phyloP scores from a whole-genome alignment of 2,329 filamentous ascomycete species.

The Aspergillus japonicus region DNA sequence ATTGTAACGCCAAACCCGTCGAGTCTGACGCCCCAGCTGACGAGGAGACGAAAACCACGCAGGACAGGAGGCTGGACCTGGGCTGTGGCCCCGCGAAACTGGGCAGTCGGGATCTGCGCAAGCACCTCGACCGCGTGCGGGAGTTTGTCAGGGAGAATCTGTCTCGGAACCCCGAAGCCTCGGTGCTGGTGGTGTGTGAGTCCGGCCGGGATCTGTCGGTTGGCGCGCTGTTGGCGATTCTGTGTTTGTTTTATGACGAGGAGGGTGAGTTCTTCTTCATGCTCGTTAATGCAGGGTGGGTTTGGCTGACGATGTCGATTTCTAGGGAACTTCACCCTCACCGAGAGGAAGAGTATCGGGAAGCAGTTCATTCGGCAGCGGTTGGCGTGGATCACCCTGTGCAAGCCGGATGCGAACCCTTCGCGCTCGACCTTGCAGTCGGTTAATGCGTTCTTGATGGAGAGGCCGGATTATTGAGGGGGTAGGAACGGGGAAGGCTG shows the following conservation, averaged over 20 bases:
- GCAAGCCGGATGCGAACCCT: slow-evolving; percentile 42
- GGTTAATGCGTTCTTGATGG: not conserved
- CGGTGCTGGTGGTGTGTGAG: slow-evolving; percentile 66
- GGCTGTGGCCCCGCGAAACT: slow-evolving; percentile 70
- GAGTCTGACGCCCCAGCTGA: not conserved
- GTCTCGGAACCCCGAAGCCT: slow-evolving; percentile 24
- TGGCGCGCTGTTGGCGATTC: slow-evolving; percentile 70
- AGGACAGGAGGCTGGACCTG: slow-evolving; percentile 49
- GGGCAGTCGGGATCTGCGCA: slow-evolving; percentile 79
- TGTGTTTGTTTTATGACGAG: slow-evolving; percentile 71
- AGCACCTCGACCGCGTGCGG: slow-evolving; percentile 64
- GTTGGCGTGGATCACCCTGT: slow-evolving; percentile 78
- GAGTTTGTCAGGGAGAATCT: slow-evolving; percentile 51
- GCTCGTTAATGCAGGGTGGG: too few relatives aligned
- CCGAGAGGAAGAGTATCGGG: slow-evolving; percentile 50
- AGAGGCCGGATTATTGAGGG: not conserved
- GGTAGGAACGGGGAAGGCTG: too few relatives aligned
- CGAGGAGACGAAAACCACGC: slow-evolving; percentile 32
- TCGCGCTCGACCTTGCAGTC: not conserved
- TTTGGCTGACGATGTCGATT: slow-evolving; percentile 2
- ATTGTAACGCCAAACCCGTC: slow-evolving; percentile 33
- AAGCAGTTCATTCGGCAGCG: slow-evolving; percentile 76
- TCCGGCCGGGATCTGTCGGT: slow-evolving; percentile 78
- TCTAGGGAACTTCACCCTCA: slow-evolving; percentile 33
- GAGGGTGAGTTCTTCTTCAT: slow-evolving; percentile 48